Conservation (phyloP, 331 rosid genomes). For the Rosa hybrid region DNA sequence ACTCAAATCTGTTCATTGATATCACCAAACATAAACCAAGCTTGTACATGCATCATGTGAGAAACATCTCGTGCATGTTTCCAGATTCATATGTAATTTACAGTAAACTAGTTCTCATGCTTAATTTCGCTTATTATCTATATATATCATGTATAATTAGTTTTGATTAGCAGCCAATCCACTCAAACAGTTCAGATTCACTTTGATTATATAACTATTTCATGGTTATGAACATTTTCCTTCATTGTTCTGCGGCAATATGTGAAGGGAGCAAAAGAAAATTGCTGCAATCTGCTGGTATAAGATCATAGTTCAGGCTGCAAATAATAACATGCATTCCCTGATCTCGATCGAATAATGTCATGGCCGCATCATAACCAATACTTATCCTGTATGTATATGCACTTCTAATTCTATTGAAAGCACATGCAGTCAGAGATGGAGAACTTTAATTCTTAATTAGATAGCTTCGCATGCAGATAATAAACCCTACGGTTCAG, state of each 20-base stretch:
- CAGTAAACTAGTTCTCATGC: not conserved
- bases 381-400: not conserved
- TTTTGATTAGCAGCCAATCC: not conserved
- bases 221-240: not conserved
- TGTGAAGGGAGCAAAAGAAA: not conserved
- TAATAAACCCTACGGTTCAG: not conserved
- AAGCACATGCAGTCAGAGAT: not conserved
- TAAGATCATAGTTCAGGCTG: no score
- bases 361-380: not conserved
- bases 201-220: not conserved
- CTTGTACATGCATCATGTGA: not conserved
- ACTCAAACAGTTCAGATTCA: not conserved
- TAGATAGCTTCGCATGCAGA: not conserved
- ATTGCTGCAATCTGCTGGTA: not conserved
- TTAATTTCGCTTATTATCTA: no score
- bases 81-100: not conserved
- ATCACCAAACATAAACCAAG: not conserved
- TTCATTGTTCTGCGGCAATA: not conserved
- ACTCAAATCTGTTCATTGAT: not conserved
- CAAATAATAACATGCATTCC: not conserved
- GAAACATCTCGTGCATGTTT: not conserved
- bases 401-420: not conserved
- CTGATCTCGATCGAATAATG: no score
- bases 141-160: not conserved
- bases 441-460: not conserved